Percentiles rank a stretch among this genome's conserved stretches.
These are phyloP conservation scores for Aspergillus haitiensis DNA, from an alignment of 495 filamentous ascomycete species.

Conservation along the genomic window DNA sequence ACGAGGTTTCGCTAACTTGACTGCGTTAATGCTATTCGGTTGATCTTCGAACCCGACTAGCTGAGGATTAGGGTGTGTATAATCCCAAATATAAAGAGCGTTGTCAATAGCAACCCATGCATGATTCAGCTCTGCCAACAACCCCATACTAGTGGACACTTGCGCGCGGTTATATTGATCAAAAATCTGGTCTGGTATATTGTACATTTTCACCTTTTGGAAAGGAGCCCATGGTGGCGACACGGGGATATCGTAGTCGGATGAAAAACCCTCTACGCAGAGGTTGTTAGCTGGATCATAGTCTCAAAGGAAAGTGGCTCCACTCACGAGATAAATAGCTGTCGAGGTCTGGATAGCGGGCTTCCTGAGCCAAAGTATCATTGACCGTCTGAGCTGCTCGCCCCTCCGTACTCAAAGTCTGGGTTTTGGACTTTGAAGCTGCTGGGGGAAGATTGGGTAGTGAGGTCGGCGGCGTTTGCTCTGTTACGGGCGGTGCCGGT, in stretches of 20 bases:
- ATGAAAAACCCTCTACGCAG: conserved; percentile 72
- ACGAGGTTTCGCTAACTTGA: conserved; percentile 77
- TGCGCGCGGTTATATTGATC: conserved; percentile 84
- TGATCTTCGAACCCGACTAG: conserved; percentile 92
- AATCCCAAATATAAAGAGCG: conserved; percentile 96
- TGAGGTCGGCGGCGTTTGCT: conserved; percentile 26
- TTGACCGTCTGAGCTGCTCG: conserved; percentile 85
- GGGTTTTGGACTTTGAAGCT: conserved; percentile 36
- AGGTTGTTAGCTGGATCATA: conserved; percentile 15
- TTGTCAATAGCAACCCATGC: conserved; percentile 97
- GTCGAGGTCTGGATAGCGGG: conserved; percentile 85
- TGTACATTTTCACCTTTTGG: conserved; percentile 74
- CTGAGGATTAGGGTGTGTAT: conserved; percentile 80
- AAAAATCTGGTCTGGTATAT: conserved; percentile 85
- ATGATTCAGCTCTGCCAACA: conserved; percentile 90
- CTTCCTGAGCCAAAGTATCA: conserved; percentile 68
- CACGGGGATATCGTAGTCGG: conserved; percentile 79
- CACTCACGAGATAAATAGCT: conserved; percentile 83
- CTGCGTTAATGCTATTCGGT: conserved; percentile 76
- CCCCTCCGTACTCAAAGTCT: conserved; percentile 62
- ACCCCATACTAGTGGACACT: conserved; percentile 81
- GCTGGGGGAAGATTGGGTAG: conserved; percentile 42
- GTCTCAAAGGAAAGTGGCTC: background rate
- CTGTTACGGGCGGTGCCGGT: conserved; percentile 28
- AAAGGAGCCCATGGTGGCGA: conserved; percentile 81